Evolutionary conservation across 306 rosid genomes (phyloP).

Genomic region (Prunus padus): DNA sequence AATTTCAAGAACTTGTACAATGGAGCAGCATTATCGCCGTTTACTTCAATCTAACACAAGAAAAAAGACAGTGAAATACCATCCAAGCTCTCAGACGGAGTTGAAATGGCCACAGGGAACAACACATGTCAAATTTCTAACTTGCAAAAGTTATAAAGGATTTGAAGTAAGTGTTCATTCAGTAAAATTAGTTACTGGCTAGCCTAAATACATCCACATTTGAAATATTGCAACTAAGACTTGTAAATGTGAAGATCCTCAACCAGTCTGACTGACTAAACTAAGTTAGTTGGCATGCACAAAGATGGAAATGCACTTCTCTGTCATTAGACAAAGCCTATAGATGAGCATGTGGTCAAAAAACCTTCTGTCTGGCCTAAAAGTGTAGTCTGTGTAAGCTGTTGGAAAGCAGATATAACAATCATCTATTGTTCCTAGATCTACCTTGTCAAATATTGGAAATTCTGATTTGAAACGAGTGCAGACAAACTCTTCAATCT

Average conservation of each 20-base stretch:
- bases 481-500: constrained; percentile 61
- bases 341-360: not conserved
- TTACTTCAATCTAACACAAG: constrained; percentile 66
- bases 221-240: not conserved
- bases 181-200: not conserved
- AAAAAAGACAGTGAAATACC: not conserved
- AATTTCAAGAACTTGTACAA: constrained; percentile 68
- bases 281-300: not conserved
- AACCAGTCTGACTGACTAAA: not conserved
- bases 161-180: not conserved
- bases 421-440: not conserved
- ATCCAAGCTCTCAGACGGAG: not conserved
- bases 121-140: not conserved
- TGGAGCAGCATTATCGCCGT: constrained; percentile 63
- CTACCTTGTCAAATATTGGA: constrained; percentile 22
- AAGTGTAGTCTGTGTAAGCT: not conserved
- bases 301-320: not conserved
- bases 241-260: not conserved
- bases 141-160: not conserved
- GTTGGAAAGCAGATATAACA: constrained; percentile 9
- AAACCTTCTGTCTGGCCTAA: not conserved
- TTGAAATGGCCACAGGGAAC: not conserved
- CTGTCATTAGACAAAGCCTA: not conserved
- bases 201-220: not conserved
- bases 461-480: constrained; percentile 25